phyloP scores from a whole-genome alignment of 2,329 filamentous ascomycete genomes.

The Celoporthe dispersa region DNA sequence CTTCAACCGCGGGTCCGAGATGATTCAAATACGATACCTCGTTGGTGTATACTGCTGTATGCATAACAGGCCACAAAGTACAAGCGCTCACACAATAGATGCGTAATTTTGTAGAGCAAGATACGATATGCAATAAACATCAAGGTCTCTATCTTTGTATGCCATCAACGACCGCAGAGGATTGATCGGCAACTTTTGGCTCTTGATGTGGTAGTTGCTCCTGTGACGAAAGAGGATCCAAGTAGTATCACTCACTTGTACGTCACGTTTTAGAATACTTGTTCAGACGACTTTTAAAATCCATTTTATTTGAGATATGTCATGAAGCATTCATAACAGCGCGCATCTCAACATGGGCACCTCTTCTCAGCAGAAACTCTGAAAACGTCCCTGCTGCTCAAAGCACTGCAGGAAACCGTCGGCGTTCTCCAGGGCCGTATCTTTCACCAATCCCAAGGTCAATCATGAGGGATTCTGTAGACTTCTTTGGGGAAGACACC shows the following conservation, averaged over 20 bases:
- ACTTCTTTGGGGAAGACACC: background rate
- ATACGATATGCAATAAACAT: background rate
- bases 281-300: too few relatives aligned
- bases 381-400: slow-evolving; percentile 1
- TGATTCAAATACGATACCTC: background rate
- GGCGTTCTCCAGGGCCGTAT: background rate
- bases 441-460: background rate
- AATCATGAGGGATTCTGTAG: background rate
- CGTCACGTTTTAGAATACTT: too few relatives aligned
- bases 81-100: background rate
- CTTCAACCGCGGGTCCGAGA: background rate
- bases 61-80: slow-evolving; percentile 14
- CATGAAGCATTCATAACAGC: background rate
- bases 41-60: too few relatives aligned
- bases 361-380: background rate
- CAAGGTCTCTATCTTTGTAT: background rate
- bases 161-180: background rate
- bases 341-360: background rate
- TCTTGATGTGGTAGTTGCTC: too few relatives aligned
- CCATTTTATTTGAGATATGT: too few relatives aligned
- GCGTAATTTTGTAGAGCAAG: background rate
- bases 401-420: background rate
- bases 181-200: too few relatives aligned
- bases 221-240: too few relatives aligned
- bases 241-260: too few relatives aligned